Evolutionary conservation across 345 rosid genomes (phyloP), one percentile per base, ranked within the genome.

Genomic region (Syzygium jambos): DNA sequence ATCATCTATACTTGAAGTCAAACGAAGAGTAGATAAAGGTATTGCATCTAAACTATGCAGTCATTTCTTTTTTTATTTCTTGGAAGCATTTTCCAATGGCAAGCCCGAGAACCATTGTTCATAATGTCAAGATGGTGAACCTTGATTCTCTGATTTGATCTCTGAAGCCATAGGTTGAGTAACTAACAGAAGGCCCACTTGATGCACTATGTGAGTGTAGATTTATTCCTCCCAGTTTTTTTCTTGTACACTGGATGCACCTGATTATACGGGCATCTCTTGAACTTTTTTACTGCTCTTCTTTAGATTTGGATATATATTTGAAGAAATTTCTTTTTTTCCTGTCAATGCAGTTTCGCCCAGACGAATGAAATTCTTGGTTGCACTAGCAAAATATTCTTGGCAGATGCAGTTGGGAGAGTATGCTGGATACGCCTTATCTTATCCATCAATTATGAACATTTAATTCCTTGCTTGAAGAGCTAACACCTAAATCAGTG

Each of bases 1-100:
- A 90, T 12, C 85, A 87, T 23, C 86, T 97, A 68, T 96, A 96
- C 92, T 63, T 87, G 88, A 88, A 87, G 49, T 86, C 80, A 87
- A 51, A 87, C 27, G 85, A 78, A 17, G 34, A 86, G 7, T 86
- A 52, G 78, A 53, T 38, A 38, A 9, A 73, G 25, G 82, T 73
- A 73, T 34, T 73, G 25, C 49, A 73, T 34, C 49, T 73, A 38
- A 73, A 73, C 14, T 73, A 34, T 38, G 49, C 27, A 73, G 82
- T 21, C 56, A 46, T 23, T 65, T 54, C 30, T 78, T 87, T 55
- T 87, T 63, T 84, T 53, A 13, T 84, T 46, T 56, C 85, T 86
- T 9, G 52, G 38, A 65, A 29, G 54, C 78, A 27, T 49, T 25
- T 86, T 9, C 21, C 52, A 9, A 59, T 43, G 29, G 22, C 53